Conservation (phyloP, 2,329 filamentous ascomycete species). For the Clonostachys rosea region DNA sequence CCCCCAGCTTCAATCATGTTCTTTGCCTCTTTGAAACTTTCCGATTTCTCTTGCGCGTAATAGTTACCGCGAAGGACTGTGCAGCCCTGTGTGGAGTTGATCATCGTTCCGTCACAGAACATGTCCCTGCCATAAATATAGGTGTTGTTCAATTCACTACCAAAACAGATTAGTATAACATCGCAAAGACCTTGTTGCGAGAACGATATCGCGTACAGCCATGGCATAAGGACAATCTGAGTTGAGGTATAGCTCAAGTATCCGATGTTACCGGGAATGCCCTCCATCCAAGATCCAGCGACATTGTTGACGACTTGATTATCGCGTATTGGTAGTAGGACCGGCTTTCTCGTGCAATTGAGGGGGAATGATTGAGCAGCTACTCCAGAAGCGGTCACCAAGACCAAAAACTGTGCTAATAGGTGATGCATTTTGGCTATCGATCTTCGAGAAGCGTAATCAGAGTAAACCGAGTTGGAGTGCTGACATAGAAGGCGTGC, state of each 20-base stretch:
- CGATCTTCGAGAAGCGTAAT: too few relatives aligned
- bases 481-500: too few relatives aligned
- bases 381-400: too few relatives aligned
- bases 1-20: conserved; percentile 11
- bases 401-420: too few relatives aligned
- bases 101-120: conserved; percentile 15
- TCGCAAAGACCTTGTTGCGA: too few relatives aligned
- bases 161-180: conserved; percentile 1
- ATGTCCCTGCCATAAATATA: conserved; percentile 20
- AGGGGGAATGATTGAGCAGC: too few relatives aligned
- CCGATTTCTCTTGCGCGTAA: conserved; percentile 9
- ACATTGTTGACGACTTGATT: conserved; percentile 13
- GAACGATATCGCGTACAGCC: conserved; percentile 14
- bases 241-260: conserved; percentile 11
- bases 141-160: conserved; percentile 26
- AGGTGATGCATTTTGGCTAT: too few relatives aligned
- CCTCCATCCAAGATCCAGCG: conserved; percentile 17
- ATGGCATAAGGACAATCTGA: conserved; percentile 19
- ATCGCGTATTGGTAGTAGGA: conserved; percentile 2
- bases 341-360: background rate
- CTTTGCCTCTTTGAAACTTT: conserved; percentile 2
- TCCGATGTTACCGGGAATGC: conserved; percentile 15
- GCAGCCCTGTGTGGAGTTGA: conserved; percentile 20
- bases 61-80: conserved; percentile 11
- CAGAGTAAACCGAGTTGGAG: too few relatives aligned